These are phyloP conservation scores for Steccherinum ochraceum DNA, from an alignment of 768 basidiomycete genomes.

Conservation along the genomic window DNA sequence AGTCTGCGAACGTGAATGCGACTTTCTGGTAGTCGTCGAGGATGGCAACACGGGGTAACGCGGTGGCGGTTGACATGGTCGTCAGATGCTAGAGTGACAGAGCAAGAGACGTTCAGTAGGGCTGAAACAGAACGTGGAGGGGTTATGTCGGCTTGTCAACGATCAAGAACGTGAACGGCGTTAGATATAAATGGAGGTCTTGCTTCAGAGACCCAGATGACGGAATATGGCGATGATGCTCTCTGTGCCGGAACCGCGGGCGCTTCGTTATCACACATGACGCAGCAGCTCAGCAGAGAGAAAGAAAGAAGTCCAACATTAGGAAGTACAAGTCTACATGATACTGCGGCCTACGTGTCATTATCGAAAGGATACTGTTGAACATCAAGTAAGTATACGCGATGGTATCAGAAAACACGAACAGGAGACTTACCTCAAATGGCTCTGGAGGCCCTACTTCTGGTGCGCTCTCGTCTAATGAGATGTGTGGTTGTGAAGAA, in stretches of 20 bases:
- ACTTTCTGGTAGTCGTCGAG: slow-evolving; percentile 58
- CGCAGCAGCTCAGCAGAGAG: background rate
- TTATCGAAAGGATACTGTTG: slow-evolving; percentile 73
- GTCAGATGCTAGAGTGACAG: too few species aligned
- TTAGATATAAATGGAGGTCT: background rate
- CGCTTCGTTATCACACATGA: background rate
- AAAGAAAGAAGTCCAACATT: background rate
- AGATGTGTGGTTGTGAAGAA: slow-evolving; percentile 41
- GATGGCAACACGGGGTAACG: slow-evolving; percentile 33
- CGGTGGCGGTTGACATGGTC: slow-evolving; percentile 4
- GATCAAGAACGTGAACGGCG: too few species aligned
- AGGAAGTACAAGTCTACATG: background rate
- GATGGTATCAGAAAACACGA: background rate
- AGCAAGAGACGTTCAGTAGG: too few species aligned
- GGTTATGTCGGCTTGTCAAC: too few species aligned
- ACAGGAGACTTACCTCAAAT: slow-evolving; percentile 86
- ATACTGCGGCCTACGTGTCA: slow-evolving; percentile 37
- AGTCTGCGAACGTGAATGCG: slow-evolving; percentile 46
- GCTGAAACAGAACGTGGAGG: too few species aligned
- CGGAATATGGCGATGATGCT: background rate
- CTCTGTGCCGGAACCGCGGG: too few species aligned
- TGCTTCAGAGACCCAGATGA: background rate
- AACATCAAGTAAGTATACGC: background rate
- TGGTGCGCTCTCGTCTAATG: slow-evolving; percentile 62
- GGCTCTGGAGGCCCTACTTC: slow-evolving; percentile 70